phyloP scores from a whole-genome alignment of 352 stramenopile species.

The Phytophthora nicotianae region DNA sequence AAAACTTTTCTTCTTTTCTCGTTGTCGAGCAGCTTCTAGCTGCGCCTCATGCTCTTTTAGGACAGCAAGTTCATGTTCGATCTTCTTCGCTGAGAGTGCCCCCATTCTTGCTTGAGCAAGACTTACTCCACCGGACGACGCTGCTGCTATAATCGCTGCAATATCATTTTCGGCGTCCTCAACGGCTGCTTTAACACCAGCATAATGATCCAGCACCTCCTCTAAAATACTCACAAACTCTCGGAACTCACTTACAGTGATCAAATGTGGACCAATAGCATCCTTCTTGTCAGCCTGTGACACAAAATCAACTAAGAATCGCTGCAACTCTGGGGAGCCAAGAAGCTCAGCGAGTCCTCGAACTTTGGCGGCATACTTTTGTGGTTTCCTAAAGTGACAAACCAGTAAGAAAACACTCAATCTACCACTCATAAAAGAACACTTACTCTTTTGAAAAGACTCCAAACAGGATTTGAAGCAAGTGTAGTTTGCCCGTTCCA shows the following conservation, averaged over 20 bases:
- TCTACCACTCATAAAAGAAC: neutral
- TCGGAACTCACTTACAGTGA: conserved; percentile 50
- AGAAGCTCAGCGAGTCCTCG: conserved; percentile 54
- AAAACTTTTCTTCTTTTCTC: conserved; percentile 27
- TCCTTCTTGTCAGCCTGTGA: conserved; percentile 29
- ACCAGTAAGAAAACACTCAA: neutral
- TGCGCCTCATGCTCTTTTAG: conserved; percentile 48
- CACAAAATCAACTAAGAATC: conserved; percentile 66
- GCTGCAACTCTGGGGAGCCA: conserved; percentile 48
- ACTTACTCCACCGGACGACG: conserved; percentile 33
- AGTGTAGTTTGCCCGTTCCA: conserved; percentile 45
- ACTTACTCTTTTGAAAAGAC: conserved; percentile 69
- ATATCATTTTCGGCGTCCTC: conserved; percentile 70
- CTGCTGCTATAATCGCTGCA: conserved; percentile 37
- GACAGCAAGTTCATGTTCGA: conserved; percentile 51
- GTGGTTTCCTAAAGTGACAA: conserved; percentile 20
- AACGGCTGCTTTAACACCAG: conserved; percentile 47
- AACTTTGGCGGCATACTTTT: conserved; percentile 50
- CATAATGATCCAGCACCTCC: conserved; percentile 54
- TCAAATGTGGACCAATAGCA: conserved; percentile 3
- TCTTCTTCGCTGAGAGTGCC: conserved; percentile 63
- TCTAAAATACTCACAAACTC: conserved; percentile 66
- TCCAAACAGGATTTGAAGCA: conserved; percentile 62
- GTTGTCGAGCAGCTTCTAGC: conserved; percentile 31
- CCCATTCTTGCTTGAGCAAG: conserved; percentile 45